Conservation (phyloP, 2,329 filamentous ascomycete genomes). For the Sporothrix variecibatus region DNA sequence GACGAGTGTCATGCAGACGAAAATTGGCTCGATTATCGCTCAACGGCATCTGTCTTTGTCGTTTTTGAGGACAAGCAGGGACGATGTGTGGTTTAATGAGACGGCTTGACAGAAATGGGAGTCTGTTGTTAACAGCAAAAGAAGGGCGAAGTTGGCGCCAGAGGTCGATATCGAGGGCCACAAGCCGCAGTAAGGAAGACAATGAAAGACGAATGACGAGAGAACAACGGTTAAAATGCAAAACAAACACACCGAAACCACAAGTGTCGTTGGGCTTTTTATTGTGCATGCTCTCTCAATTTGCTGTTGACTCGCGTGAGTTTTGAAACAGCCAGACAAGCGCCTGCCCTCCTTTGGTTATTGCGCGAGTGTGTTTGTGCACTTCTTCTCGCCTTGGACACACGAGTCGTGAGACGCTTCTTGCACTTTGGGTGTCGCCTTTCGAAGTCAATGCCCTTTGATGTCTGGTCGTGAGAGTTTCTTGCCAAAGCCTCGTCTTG, state of each 20-base stretch:
- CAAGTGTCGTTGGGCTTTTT: neutral
- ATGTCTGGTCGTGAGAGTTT: neutral
- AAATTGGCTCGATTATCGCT: neutral
- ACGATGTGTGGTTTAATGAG: neutral
- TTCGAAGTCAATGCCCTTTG: neutral
- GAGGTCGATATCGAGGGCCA: neutral
- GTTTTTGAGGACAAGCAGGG: neutral
- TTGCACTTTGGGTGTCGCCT: neutral
- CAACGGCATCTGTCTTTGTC: neutral
- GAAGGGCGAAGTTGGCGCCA: neutral
- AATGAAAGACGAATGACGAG: neutral
- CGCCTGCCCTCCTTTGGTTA: neutral
- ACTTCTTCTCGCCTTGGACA: neutral
- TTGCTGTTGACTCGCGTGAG: neutral
- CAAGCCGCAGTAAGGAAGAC: neutral
- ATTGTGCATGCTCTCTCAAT: neutral
- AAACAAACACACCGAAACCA: neutral
- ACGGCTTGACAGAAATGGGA: neutral
- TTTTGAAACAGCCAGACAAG: too few relatives aligned
- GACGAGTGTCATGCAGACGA: slow-evolving; percentile 1
- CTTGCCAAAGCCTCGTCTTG: neutral
- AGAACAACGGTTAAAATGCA: neutral
- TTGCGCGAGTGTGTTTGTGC: neutral
- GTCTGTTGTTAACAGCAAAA: neutral
- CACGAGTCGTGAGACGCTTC: neutral